Percentiles rank a stretch among this genome's conserved stretches.
phyloP scores from a whole-genome alignment of 2,329 filamentous ascomycete species.

The Hypocreales sp. region DNA sequence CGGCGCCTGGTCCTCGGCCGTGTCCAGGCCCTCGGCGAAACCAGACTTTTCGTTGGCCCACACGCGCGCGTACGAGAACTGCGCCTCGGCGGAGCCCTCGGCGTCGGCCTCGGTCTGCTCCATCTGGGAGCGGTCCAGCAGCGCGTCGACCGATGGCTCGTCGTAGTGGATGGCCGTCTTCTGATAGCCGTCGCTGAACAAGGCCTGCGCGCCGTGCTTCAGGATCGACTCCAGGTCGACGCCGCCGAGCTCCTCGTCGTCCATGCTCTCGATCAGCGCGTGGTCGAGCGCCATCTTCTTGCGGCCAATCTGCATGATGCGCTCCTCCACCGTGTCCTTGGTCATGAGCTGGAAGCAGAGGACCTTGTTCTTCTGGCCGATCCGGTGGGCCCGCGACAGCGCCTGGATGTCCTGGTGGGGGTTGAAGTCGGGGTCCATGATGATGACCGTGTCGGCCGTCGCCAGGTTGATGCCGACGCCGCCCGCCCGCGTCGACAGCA shows the following conservation, averaged over 20 bases:
- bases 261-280: conserved; percentile 84
- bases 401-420: conserved; percentile 97
- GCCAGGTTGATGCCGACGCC: conserved; percentile 96
- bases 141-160: conserved; percentile 63
- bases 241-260: conserved; percentile 62
- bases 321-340: conserved; percentile 77
- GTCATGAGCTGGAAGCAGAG: conserved; percentile 92
- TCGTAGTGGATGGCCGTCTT: conserved; percentile 72
- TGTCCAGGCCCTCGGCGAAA: conserved; percentile 47
- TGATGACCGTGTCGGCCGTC: conserved; percentile 94
- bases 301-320: conserved; percentile 88
- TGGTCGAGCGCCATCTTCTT: conserved; percentile 96
- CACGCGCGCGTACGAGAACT: conserved; percentile 80
- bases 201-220: conserved; percentile 68
- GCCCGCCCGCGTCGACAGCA: conserved; percentile 85
- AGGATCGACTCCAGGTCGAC: conserved; percentile 79
- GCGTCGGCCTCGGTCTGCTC: conserved; percentile 54
- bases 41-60: conserved; percentile 72
- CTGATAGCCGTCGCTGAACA: conserved; percentile 63
- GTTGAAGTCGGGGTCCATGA: conserved; percentile 93
- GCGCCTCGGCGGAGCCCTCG: conserved; percentile 53
- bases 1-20: conserved; percentile 33
- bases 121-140: conserved; percentile 74
- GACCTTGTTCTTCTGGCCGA: conserved; percentile 92
- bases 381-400: conserved; percentile 83